Conservation (phyloP, 257 asterid species). For the Apocynum venetum region DNA sequence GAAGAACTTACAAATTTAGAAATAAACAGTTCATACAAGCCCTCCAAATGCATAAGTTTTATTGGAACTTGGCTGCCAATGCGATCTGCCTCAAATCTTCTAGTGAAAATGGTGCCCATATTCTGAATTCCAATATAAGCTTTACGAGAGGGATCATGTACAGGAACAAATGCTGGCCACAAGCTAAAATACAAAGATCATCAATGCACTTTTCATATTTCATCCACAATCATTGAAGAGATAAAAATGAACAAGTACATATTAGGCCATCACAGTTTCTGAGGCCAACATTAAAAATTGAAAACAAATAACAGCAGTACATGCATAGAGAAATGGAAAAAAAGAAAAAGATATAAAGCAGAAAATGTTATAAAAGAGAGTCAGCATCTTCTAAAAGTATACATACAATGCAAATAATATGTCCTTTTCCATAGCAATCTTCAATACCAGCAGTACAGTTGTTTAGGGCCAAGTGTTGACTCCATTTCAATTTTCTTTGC, state of each 20-base stretch:
- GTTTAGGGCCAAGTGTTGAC: background rate
- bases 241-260: background rate
- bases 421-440: background rate
- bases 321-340: background rate
- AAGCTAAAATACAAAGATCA: conserved; percentile 48
- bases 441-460: background rate
- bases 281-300: background rate
- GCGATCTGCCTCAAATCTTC: conserved; percentile 95
- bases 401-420: background rate
- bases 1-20: conserved; percentile 67
- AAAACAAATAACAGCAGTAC: background rate
- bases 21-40: conserved; percentile 85
- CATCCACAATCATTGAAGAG: background rate
- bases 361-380: background rate
- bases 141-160: conserved; percentile 90
- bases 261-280: background rate
- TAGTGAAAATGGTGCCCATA: conserved; percentile 91
- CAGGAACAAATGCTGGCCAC: conserved; percentile 99
- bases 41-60: conserved; percentile 97
- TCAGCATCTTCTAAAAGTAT: no score
- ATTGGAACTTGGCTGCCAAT: conserved; percentile 92
- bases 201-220: background rate
- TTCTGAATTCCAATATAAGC: conserved; percentile 96
- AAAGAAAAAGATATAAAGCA: background rate
- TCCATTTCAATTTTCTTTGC: background rate